Percentiles rank a stretch among this genome's conserved stretches.
Evolutionary conservation across 495 filamentous ascomycete species (phyloP).

Genomic region (Neurospora sp.): DNA sequence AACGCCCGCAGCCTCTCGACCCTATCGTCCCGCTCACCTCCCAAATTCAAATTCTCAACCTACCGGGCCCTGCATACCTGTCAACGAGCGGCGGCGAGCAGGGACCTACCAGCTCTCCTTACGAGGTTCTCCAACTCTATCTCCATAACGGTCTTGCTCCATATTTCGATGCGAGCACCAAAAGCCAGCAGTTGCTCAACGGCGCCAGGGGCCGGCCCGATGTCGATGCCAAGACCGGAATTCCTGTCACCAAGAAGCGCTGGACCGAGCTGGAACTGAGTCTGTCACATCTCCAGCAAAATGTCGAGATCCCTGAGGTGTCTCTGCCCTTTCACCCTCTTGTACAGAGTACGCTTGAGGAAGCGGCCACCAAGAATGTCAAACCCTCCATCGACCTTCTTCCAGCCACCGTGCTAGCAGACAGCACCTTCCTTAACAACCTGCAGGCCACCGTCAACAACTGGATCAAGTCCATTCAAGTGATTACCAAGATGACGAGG

Average conservation of each 20-base stretch:
- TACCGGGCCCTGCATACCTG: conserved; percentile 66
- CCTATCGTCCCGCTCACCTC: conserved; percentile 62
- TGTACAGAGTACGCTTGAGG: conserved; percentile 72
- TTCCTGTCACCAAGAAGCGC: conserved; percentile 93
- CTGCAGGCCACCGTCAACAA: conserved; percentile 86
- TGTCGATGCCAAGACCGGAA: conserved; percentile 81
- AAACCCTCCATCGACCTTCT: conserved; percentile 70
- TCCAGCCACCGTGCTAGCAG: conserved; percentile 57
- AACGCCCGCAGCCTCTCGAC: conserved; percentile 80
- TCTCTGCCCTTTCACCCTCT: conserved; percentile 76
- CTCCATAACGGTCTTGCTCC: conserved; percentile 82
- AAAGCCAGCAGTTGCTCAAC: conserved; percentile 59
- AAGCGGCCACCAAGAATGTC: conserved; percentile 51
- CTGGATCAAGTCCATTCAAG: conserved; percentile 97
- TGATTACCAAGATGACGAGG: conserved; percentile 88
- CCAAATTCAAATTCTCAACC: conserved; percentile 85
- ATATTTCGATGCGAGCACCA: conserved; percentile 92
- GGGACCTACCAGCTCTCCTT: conserved; percentile 66
- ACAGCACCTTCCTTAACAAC: conserved; percentile 86
- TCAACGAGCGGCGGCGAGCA: conserved; percentile 55
- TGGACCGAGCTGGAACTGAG: conserved; percentile 87
- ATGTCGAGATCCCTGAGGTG: conserved; percentile 91
- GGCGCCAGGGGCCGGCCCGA: conserved; percentile 61
- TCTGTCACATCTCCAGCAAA: conserved; percentile 85
- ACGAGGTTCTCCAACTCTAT: conserved; percentile 77